A percentile compares a stretch with the other conserved stretches of the same genome.
Evolutionary conservation across 106 monocot species (phyloP).

Genomic region (Platanthera guangdongensis): DNA sequence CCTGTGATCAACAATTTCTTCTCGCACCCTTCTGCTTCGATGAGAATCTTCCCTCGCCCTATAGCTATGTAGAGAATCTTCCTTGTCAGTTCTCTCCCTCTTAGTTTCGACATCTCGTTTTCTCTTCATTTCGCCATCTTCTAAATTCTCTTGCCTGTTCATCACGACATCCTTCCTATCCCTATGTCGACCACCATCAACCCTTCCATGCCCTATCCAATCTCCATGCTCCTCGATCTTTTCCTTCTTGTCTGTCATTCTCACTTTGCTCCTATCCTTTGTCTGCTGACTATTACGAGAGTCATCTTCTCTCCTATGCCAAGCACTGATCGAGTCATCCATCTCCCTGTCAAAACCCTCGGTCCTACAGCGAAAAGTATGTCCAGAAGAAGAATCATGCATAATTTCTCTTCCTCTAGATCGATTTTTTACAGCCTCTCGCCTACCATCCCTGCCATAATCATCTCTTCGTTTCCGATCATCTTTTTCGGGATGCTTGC

Average conservation of each 20-base stretch:
- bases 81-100: constrained; percentile 49
- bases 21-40: constrained; percentile 43
- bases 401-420: constrained; percentile 37
- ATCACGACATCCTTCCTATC: constrained; percentile 41
- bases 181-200: constrained; percentile 27
- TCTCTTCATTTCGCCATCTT: constrained; percentile 41
- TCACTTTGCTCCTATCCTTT: constrained; percentile 44
- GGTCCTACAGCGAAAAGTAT: constrained; percentile 33
- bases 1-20: constrained; percentile 35
- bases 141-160: constrained; percentile 33
- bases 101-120: constrained; percentile 63
- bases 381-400: constrained; percentile 19
- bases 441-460: constrained; percentile 34
- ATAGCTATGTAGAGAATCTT: constrained; percentile 37
- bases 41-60: constrained; percentile 40
- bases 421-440: constrained; percentile 24
- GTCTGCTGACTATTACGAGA: constrained; percentile 34
- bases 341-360: constrained; percentile 56
- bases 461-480: constrained; percentile 40
- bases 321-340: constrained; percentile 16
- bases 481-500: constrained; percentile 31
- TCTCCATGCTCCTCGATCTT: constrained; percentile 50
- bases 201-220: constrained; percentile 42
- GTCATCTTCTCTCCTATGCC: constrained; percentile 56
- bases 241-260: constrained; percentile 39